Evolutionary conservation across 2,329 filamentous ascomycete genomes (phyloP).

Genomic region (Hypoxylon sp.): DNA sequence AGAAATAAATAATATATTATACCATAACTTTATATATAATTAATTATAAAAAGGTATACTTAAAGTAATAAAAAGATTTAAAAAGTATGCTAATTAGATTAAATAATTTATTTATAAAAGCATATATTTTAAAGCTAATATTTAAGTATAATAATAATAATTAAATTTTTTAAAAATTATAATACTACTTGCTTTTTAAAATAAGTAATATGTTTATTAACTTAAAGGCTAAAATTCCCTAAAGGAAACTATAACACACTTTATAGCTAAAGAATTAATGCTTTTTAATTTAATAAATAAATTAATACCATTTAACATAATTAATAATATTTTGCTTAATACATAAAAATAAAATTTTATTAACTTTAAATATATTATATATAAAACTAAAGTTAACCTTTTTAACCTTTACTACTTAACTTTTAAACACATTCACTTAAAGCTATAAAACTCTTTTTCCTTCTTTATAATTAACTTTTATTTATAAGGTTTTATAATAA

Average conservation of each 20-base stretch:
- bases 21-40: background rate
- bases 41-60: background rate
- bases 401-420: no score
- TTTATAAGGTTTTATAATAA: no score
- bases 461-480: no score
- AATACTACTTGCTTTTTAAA: background rate
- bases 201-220: background rate
- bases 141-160: background rate
- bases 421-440: no score
- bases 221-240: background rate
- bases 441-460: no score
- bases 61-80: background rate
- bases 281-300: background rate
- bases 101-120: background rate
- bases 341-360: no score
- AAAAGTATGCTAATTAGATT: background rate
- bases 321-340: no score
- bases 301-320: no score
- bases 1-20: background rate
- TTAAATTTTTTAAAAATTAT: background rate
- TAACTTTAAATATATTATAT: no score
- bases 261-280: no score
- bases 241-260: background rate
- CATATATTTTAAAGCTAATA: background rate
- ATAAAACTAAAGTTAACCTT: no score